A percentile compares a stretch with the other conserved stretches of the same genome.
These are phyloP conservation scores for Candida endomychidarum DNA, from an alignment of 805 yeast species.

Conservation along the genomic window DNA sequence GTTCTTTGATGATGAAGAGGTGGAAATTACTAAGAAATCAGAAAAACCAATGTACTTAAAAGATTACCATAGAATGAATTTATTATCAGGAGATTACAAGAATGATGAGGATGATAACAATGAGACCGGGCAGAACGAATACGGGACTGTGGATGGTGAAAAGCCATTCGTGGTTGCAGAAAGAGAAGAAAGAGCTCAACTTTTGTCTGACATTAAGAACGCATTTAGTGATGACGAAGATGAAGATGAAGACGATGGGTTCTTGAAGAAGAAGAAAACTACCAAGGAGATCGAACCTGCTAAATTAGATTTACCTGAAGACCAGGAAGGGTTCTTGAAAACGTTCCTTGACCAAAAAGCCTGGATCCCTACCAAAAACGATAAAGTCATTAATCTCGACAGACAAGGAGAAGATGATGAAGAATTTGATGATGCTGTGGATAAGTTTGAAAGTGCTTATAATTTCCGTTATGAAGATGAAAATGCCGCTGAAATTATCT, in stretches of 20 bases:
- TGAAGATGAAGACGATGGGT: conserved; percentile 45
- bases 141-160: conserved; percentile 50
- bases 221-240: conserved; percentile 53
- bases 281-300: conserved; percentile 19
- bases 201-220: conserved; percentile 74
- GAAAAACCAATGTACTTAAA: conserved; percentile 77
- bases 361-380: conserved; percentile 80
- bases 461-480: conserved; percentile 95
- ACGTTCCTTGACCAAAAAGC: conserved; percentile 77
- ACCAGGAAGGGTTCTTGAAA: conserved; percentile 68
- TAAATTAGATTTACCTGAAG: conserved; percentile 50
- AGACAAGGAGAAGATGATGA: conserved; percentile 57
- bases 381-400: conserved; percentile 54
- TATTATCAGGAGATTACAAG: conserved; percentile 64
- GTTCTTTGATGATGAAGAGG: conserved; percentile 65
- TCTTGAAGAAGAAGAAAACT: conserved; percentile 57
- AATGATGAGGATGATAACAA: conserved; percentile 54
- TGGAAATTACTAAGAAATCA: conserved; percentile 19
- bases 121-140: no score
- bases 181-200: conserved; percentile 67
- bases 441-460: conserved; percentile 86
- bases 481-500: conserved; percentile 82
- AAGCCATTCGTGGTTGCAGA: conserved; percentile 77
- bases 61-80: conserved; percentile 86
- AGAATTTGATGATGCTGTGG: conserved; percentile 90